These are phyloP conservation scores for Picea glauca DNA, from an alignment of 75 land plant genomes.

Conservation along the genomic window DNA sequence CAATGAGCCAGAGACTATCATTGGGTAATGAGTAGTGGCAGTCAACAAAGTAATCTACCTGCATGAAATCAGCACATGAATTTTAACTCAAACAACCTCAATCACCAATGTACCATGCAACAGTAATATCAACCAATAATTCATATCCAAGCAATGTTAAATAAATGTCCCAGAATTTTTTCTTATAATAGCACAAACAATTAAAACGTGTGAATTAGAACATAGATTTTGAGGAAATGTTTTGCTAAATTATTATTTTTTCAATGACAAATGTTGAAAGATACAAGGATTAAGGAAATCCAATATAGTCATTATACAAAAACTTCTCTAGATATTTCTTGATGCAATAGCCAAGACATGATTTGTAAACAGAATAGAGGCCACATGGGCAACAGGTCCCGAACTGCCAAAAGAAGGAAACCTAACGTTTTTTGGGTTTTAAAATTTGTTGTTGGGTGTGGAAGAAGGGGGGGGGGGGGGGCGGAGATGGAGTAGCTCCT, in stretches of 20 bases:
- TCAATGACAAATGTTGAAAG: neutral
- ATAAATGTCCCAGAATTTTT: neutral
- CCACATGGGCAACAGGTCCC: no score
- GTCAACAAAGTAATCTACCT: constrained; percentile 96
- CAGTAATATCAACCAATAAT: neutral
- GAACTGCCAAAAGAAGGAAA: no score
- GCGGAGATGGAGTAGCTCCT: no score
- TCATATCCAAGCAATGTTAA: neutral
- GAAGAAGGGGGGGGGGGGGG: no score
- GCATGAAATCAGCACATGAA: neutral
- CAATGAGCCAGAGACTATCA: constrained; percentile 76
- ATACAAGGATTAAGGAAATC: neutral
- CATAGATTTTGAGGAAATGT: neutral
- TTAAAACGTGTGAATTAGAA: neutral
- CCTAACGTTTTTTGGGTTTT: no score
- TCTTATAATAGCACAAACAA: neutral
- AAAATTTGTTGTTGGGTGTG: no score
- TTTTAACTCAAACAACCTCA: neutral
- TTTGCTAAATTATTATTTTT: neutral
- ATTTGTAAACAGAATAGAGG: no score
- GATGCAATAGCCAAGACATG: no score
- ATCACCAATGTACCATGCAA: neutral
- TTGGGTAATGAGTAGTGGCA: constrained; percentile 60
- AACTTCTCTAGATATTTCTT: neutral
- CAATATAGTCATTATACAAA: neutral